Percentiles rank a stretch among this genome's conserved stretches.
phyloP scores from a whole-genome alignment of 2,329 filamentous ascomycete genomes.

The Botrytis deweyae region DNA sequence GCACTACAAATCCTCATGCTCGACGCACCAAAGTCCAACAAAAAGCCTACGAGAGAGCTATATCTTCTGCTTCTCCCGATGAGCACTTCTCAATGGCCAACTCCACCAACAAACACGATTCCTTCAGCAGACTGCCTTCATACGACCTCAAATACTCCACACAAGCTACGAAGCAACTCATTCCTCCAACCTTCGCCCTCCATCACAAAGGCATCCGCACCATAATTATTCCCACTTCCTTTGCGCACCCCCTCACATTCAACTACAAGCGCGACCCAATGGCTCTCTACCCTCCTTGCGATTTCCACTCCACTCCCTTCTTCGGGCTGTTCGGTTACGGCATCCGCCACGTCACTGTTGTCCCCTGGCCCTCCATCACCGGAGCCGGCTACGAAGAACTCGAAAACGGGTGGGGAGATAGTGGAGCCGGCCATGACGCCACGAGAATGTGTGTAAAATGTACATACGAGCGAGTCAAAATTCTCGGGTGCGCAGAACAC shows the following conservation, averaged over 20 bases:
- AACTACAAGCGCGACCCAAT: conserved; percentile 28
- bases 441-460: conserved; percentile 35
- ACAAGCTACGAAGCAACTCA: not conserved
- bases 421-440: not conserved
- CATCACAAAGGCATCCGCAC: conserved; percentile 17
- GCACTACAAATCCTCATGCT: not conserved
- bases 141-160: not conserved
- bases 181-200: not conserved
- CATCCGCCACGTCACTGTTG: conserved; percentile 26
- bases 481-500: conserved; percentile 31
- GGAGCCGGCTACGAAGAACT: conserved; percentile 32
- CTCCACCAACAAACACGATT: not conserved
- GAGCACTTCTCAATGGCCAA: not conserved
- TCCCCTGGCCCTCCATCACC: conserved; percentile 19
- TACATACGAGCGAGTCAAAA: conserved; percentile 28
- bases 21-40: not conserved
- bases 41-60: conserved; percentile 1
- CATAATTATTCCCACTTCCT: conserved; percentile 32
- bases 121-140: not conserved
- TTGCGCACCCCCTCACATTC: conserved; percentile 37
- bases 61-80: not conserved
- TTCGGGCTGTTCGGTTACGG: conserved; percentile 35
- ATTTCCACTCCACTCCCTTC: conserved; percentile 32
- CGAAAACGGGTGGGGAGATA: conserved; percentile 25
- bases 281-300: conserved; percentile 25